These are phyloP conservation scores for Wallemia hederae DNA, from an alignment of 1,284 basidiomycete genomes.

Conservation along the genomic window DNA sequence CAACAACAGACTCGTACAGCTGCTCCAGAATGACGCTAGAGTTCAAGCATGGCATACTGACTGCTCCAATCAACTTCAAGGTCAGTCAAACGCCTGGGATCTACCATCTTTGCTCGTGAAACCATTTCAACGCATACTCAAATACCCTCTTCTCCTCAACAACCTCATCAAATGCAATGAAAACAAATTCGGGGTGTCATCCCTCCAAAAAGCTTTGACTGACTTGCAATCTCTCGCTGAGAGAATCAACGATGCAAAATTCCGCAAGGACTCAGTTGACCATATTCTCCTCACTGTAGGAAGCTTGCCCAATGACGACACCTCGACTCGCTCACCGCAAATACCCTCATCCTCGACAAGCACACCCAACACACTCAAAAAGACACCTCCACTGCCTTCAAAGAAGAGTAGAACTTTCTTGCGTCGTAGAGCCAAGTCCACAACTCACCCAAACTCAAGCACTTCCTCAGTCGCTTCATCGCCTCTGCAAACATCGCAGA, in stretches of 20 bases:
- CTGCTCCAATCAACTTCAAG: conserved; percentile 19
- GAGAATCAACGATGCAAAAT: neutral
- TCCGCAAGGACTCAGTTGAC: neutral
- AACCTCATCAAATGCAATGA: conserved; percentile 30
- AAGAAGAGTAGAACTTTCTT: neutral
- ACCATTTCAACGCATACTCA: conserved; percentile 52
- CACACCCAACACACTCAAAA: neutral
- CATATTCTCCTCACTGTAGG: neutral
- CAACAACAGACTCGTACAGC: neutral
- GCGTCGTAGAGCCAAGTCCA: neutral
- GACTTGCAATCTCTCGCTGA: neutral
- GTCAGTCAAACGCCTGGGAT: conserved; percentile 72
- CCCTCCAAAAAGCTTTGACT: neutral
- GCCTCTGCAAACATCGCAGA: neutral
- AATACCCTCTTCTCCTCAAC: conserved; percentile 62
- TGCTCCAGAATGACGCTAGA: neutral
- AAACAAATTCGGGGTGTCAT: neutral
- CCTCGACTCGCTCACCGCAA: no score
- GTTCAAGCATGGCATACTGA: neutral
- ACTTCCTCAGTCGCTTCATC: neutral
- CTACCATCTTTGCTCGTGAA: conserved; percentile 63
- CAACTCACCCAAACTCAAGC: neutral
- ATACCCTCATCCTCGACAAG: neutral
- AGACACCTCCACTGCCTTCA: neutral
- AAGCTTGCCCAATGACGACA: neutral